phyloP scores from a whole-genome alignment of 768 basidiomycete genomes.

The Paxillus ammoniavirescens region DNA sequence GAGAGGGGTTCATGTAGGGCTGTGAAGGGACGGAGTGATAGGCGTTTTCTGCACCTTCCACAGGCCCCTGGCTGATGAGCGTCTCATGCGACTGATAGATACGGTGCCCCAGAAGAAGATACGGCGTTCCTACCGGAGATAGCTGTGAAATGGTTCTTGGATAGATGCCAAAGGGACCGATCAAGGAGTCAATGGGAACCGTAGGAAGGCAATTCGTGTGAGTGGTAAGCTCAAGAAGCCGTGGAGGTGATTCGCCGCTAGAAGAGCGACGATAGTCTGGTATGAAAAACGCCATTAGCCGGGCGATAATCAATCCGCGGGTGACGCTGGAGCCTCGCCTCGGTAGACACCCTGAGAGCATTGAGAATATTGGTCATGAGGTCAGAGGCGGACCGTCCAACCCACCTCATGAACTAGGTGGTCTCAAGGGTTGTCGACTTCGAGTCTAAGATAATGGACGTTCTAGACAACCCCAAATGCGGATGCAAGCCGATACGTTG shows the following conservation, averaged over 20 bases:
- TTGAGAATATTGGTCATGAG: not conserved
- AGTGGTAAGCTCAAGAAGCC: conserved; percentile 4
- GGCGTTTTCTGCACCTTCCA: not conserved
- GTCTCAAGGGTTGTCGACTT: not conserved
- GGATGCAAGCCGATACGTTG: no score
- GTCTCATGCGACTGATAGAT: not conserved
- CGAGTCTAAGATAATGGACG: no score
- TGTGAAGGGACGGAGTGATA: not conserved
- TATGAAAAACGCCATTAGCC: not conserved
- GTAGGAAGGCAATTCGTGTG: not conserved
- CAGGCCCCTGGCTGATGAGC: not conserved
- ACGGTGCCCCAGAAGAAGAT: not conserved
- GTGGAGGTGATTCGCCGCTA: conserved; percentile 1
- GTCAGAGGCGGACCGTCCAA: not conserved
- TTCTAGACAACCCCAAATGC: no score
- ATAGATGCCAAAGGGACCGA: not conserved
- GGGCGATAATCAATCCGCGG: not conserved
- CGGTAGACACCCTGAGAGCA: not conserved
- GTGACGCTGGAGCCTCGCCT: not conserved
- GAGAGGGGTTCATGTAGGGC: not conserved
- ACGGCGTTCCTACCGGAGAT: not conserved
- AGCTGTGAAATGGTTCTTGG: not conserved
- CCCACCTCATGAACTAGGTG: not conserved
- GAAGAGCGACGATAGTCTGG: not conserved
- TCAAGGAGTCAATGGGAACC: not conserved